Percentiles rank a stretch among this genome's conserved stretches.
Conservation (phyloP, 2,329 filamentous ascomycete species). For the Nemania abortiva region DNA sequence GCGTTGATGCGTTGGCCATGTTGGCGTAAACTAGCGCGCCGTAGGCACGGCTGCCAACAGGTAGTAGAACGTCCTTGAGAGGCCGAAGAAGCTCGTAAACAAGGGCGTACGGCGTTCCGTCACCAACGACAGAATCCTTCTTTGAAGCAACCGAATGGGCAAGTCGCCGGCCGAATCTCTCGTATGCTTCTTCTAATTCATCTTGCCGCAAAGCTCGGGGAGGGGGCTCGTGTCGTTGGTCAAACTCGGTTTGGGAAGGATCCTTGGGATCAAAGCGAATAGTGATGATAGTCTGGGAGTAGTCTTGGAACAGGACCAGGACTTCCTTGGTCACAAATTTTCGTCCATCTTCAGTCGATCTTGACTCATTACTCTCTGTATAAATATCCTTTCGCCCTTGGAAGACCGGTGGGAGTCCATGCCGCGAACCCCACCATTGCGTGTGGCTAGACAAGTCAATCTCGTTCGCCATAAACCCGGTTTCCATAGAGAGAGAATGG, state of each 20-base stretch:
- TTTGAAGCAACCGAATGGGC: conserved; percentile 75
- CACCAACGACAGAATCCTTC: conserved; percentile 84
- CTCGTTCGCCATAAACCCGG: conserved; percentile 88
- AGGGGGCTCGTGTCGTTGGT: conserved; percentile 88
- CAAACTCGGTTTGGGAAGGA: conserved; percentile 77
- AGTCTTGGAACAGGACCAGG: conserved; percentile 92
- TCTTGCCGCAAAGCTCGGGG: conserved; percentile 88
- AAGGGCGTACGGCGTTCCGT: conserved; percentile 83
- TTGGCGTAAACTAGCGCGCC: conserved; percentile 95
- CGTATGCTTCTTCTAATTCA: conserved; percentile 88
- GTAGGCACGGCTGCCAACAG: conserved; percentile 89
- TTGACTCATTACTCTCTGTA: conserved; percentile 83
- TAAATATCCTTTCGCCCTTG: conserved; percentile 86
- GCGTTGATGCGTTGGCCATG: conserved; percentile 90
- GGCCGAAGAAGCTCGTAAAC: conserved; percentile 83
- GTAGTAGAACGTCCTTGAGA: conserved; percentile 78
- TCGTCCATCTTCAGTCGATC: conserved; percentile 75
- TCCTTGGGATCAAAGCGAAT: conserved; percentile 82
- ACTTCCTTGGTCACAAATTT: conserved; percentile 81
- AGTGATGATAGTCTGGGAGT: conserved; percentile 92
- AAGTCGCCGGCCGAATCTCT: conserved; percentile 83
- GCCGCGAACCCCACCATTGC: conserved; percentile 89
- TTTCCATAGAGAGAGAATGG: conserved; percentile 78
- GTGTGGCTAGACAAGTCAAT: conserved; percentile 80
- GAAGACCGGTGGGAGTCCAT: conserved; percentile 82